phyloP scores from a whole-genome alignment of 192 early-diverging fungal genomes.

The Chytriomyces sp. region DNA sequence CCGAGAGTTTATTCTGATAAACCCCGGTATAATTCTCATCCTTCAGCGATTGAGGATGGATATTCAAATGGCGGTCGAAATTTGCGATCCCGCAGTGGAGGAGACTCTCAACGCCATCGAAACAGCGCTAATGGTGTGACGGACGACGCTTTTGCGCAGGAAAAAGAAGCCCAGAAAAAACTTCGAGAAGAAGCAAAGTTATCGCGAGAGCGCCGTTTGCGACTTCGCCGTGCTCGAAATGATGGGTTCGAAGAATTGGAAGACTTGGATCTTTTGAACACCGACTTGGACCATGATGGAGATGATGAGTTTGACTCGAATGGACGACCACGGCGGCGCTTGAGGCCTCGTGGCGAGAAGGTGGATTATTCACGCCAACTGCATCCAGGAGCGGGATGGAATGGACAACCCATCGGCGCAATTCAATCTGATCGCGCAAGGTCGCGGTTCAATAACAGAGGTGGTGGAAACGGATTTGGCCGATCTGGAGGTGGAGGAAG shows the following conservation, averaged over 20 bases:
- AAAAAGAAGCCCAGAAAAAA: not conserved
- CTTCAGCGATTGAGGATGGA: not conserved
- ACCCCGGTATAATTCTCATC: not conserved
- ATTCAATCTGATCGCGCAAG: not conserved
- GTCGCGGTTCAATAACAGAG: not conserved
- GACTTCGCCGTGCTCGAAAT: conserved; percentile 3
- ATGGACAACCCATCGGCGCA: conserved; percentile 17
- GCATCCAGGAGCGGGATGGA: conserved; percentile 32
- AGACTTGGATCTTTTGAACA: not conserved
- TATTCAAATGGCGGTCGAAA: not conserved
- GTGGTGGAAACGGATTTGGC: conserved; percentile 4
- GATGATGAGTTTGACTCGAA: not conserved
- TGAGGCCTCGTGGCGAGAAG: conserved; percentile 17
- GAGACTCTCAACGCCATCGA: not conserved
- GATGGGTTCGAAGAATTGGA: not conserved
- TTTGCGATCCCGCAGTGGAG: not conserved
- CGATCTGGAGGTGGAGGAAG: not conserved
- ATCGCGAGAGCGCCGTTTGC: not conserved
- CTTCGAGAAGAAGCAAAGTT: not conserved
- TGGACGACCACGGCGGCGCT: not conserved
- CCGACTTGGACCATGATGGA: not conserved
- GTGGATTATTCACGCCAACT: conserved; percentile 32
- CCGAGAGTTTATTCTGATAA: not conserved
- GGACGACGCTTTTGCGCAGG: not conserved
- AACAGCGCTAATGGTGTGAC: not conserved